A percentile compares a stretch with the other conserved stretches of the same genome.
Conservation (phyloP, 139 green algal species). For the Coccomyxa sp. region DNA sequence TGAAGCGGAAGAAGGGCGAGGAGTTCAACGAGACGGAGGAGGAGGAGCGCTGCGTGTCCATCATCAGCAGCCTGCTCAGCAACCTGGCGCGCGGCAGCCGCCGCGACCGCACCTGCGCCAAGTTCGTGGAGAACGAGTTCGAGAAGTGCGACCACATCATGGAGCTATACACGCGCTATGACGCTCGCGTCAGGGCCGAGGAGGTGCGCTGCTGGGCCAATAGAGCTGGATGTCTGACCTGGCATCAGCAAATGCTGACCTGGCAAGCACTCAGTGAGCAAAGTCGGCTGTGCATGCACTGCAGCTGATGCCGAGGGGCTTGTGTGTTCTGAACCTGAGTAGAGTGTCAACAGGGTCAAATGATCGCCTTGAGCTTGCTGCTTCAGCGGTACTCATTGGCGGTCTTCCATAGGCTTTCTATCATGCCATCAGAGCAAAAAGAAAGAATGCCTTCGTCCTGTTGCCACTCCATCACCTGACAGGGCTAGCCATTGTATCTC, state of each 20-base stretch:
- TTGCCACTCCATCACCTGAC: no score
- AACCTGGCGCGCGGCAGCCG: conserved; percentile 24
- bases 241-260: not conserved
- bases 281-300: not conserved
- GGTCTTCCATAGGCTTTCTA: no score
- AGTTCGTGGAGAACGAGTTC: conserved; percentile 97
- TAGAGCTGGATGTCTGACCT: not conserved
- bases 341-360: no score
- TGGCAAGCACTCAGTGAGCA: not conserved
- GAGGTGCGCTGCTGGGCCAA: conserved; percentile 33
- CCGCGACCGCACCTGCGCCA: conserved; percentile 78
- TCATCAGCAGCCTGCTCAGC: conserved; percentile 74
- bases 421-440: no score
- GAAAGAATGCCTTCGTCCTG: no score
- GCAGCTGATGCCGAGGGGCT: no score
- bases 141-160: conserved; percentile 96
- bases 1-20: conserved; percentile 35
- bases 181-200: conserved; percentile 33
- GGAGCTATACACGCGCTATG: conserved; percentile 81
- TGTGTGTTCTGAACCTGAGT: no score
- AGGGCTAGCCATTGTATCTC: not conserved
- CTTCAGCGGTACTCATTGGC: no score
- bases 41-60: conserved; percentile 81
- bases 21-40: conserved; percentile 58
- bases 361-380: no score